phyloP scores from a whole-genome alignment of 345 rosid genomes.

The Noccaea bulbosa region DNA sequence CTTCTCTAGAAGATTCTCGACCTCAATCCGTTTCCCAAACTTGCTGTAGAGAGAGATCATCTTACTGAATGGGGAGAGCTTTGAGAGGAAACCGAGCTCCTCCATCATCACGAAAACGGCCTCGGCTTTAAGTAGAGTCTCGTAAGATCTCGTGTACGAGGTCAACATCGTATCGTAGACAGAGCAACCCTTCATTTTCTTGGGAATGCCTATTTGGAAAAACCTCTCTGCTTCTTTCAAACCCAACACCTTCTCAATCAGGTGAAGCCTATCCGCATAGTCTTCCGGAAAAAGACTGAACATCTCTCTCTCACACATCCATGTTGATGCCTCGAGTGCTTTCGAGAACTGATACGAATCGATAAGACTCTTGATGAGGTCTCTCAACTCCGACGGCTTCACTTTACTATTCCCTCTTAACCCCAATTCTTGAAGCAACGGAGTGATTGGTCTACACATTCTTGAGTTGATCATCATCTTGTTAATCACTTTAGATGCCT shows the following conservation, averaged over 20 bases:
- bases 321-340: neutral
- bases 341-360: neutral
- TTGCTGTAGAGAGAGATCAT: slow-evolving; percentile 14
- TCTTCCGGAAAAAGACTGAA: neutral
- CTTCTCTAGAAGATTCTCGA: neutral
- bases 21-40: neutral
- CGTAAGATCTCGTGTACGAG: neutral
- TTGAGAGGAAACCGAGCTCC: neutral
- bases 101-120: slow-evolving; percentile 2
- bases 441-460: neutral
- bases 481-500: neutral
- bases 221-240: neutral
- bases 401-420: no score
- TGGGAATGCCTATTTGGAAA: neutral
- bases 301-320: no score
- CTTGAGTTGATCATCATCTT: no score
- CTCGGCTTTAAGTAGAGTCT: neutral
- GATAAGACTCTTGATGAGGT: slow-evolving; percentile 6
- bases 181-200: slow-evolving; percentile 14
- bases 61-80: neutral
- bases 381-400: neutral
- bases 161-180: neutral
- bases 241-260: no score
- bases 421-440: neutral
- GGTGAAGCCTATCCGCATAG: neutral